phyloP scores from a whole-genome alignment of 2,329 filamentous ascomycete genomes.

The Orbilia oligospora region DNA sequence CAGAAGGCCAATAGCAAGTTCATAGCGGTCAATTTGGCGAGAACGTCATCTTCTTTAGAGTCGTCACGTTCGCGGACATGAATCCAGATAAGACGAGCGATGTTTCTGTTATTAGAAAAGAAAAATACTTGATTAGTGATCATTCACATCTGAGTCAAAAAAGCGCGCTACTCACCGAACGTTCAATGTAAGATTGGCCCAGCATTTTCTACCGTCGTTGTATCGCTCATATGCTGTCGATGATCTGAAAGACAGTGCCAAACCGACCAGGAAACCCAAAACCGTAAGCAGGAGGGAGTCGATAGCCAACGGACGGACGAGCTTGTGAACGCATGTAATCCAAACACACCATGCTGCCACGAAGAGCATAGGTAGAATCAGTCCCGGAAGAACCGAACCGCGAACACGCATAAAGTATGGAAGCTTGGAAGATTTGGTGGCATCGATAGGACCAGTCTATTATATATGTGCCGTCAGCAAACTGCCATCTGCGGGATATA shows the following conservation, averaged over 20 bases:
- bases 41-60: conserved; percentile 75
- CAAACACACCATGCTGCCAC: conserved; percentile 77
- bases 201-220: conserved; percentile 76
- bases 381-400: conserved; percentile 80
- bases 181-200: conserved; percentile 74
- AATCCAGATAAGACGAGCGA: conserved; percentile 84
- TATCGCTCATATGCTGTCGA: conserved; percentile 83
- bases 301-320: conserved; percentile 72
- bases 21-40: conserved; percentile 79
- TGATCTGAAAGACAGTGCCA: conserved; percentile 82
- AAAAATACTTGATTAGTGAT: conserved; percentile 13
- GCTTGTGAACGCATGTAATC: conserved; percentile 73
- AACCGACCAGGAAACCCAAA: conserved; percentile 84
- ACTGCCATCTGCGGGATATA: background rate
- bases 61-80: conserved; percentile 76
- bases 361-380: conserved; percentile 78
- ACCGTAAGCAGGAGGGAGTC: conserved; percentile 80
- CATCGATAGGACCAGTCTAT: conserved; percentile 75
- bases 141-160: background rate
- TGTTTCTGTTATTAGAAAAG: conserved; percentile 67
- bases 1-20: conserved; percentile 84
- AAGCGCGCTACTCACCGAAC: conserved; percentile 40
- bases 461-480: background rate
- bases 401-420: conserved; percentile 82
- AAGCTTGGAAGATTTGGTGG: conserved; percentile 81